Conservation (phyloP, 129 eudicot genomes). For the Artemisia tridentata region DNA sequence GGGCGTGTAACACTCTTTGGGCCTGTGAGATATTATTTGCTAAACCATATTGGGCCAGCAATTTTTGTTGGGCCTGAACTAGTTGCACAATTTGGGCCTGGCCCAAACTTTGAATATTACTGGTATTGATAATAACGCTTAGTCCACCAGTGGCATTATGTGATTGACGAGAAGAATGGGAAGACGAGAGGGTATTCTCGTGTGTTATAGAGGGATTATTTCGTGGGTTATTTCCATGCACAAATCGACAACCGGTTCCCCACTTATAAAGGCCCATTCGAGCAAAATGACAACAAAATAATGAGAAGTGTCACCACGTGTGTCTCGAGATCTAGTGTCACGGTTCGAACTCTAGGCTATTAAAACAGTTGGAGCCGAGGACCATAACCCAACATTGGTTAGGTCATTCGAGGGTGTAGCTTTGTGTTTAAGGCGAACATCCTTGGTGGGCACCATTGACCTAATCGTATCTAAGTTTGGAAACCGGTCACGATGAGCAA, state of each 20-base stretch:
- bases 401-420: not conserved
- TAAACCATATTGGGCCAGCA: not conserved
- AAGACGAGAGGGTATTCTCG: not conserved
- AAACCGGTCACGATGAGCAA: not conserved
- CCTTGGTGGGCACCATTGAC: not conserved
- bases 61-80: not conserved
- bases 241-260: too few species aligned
- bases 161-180: too few species aligned
- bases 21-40: not conserved
- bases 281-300: too few species aligned
- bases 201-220: too few species aligned
- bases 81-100: not conserved
- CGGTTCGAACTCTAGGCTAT: not conserved
- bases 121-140: too few species aligned
- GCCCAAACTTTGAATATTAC: not conserved
- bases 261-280: too few species aligned
- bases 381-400: too few species aligned
- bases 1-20: not conserved
- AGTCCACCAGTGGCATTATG: too few species aligned
- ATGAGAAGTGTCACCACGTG: too few species aligned
- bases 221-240: too few species aligned
- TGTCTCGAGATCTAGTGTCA: not conserved
- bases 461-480: not conserved
- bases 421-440: not conserved
- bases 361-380: not conserved